phyloP scores from a whole-genome alignment of 148 eudicot species.

The Heliamphora exappendiculata region DNA sequence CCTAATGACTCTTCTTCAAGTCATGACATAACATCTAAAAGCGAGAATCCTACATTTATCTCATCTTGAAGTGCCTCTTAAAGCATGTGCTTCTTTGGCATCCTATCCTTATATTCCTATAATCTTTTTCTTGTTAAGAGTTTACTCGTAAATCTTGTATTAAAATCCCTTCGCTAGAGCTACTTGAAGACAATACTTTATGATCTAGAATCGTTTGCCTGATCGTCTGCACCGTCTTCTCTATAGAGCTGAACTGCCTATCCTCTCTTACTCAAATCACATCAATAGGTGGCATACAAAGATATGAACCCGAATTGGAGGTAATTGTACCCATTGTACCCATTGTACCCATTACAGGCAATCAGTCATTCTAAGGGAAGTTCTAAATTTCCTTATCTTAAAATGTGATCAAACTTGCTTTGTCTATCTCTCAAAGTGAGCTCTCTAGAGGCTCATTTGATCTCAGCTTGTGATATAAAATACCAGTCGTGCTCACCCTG shows the following conservation, averaged over 20 bases:
- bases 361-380: too few relatives aligned
- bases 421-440: background rate
- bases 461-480: background rate
- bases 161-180: background rate
- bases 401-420: too few relatives aligned
- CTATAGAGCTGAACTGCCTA: too few relatives aligned
- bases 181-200: background rate
- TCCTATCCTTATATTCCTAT: conserved; percentile 1
- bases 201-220: too few relatives aligned
- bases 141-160: background rate
- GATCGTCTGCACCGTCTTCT: too few relatives aligned
- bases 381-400: too few relatives aligned
- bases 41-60: background rate
- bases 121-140: background rate
- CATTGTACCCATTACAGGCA: too few relatives aligned
- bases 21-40: background rate
- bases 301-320: too few relatives aligned
- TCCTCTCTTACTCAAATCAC: too few relatives aligned
- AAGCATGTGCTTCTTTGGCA: background rate
- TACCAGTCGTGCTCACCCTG: background rate
- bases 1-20: too few relatives aligned
- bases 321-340: too few relatives aligned
- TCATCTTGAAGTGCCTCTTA: conserved; percentile 4
- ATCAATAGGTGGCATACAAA: too few relatives aligned
- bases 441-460: background rate